phyloP scores from a whole-genome alignment of 176 grass and related monocot species.

The Musa beccarii region DNA sequence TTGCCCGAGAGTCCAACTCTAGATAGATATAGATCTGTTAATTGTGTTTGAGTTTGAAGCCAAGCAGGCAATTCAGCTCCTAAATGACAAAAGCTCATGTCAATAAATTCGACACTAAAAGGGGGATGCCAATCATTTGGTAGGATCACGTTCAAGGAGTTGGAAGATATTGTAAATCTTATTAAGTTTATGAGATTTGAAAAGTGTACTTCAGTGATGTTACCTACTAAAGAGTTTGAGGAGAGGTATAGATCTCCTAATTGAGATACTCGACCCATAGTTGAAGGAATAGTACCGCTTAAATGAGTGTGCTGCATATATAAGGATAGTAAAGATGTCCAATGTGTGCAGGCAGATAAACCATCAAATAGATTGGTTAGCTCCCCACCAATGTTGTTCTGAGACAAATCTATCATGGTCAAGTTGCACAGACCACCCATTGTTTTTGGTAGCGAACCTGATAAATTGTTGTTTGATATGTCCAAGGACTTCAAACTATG shows the following conservation, averaged over 20 bases:
- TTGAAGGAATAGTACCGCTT: conserved; percentile 14
- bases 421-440: neutral
- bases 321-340: neutral
- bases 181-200: conserved; percentile 14
- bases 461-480: too few species aligned
- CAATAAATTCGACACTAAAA: neutral
- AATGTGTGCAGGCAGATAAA: too few species aligned
- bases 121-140: neutral
- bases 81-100: neutral
- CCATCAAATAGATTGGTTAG: neutral
- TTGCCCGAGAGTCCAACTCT: too few species aligned
- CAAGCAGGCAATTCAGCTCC: neutral
- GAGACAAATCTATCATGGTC: neutral
- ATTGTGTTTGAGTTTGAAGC: conserved; percentile 12
- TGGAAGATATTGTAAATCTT: conserved; percentile 20
- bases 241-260: neutral
- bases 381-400: neutral
- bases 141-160: conserved; percentile 7
- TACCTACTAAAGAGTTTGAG: conserved; percentile 7
- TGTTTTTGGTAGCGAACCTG: too few species aligned
- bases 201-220: conserved; percentile 7
- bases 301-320: neutral
- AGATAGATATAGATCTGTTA: too few species aligned
- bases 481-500: neutral
- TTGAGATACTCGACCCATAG: neutral